Conservation (phyloP, 352 stramenopile genomes). For the Pythium utonaiense region DNA sequence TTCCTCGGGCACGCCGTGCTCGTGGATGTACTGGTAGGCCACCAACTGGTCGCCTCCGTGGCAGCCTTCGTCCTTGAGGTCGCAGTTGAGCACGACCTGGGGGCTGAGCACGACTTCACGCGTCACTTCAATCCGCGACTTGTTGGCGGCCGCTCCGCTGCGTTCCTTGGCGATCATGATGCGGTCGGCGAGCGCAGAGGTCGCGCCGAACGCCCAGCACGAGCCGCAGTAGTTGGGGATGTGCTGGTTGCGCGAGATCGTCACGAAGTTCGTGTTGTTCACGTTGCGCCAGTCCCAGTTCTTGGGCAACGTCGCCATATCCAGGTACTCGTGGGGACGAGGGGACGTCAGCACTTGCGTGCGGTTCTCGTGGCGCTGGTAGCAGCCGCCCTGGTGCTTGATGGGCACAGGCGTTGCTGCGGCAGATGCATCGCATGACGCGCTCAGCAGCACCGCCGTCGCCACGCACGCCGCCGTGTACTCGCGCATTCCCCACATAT, state of each 20-base stretch:
- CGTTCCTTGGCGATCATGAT: constrained; percentile 81
- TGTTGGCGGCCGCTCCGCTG: constrained; percentile 21
- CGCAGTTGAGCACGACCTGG: constrained; percentile 88
- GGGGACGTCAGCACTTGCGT: constrained; percentile 58
- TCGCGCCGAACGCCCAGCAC: constrained; percentile 86
- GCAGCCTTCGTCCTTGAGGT: constrained; percentile 85
- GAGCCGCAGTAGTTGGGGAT: constrained; percentile 88
- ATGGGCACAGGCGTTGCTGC: neutral
- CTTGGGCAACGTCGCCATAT: constrained; percentile 77
- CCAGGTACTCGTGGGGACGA: constrained; percentile 65
- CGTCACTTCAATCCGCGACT: constrained; percentile 58
- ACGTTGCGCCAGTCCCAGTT: constrained; percentile 92
- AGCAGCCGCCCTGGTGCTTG: constrained; percentile 40
- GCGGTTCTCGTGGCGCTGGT: constrained; percentile 68
- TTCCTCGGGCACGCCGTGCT: constrained; percentile 93
- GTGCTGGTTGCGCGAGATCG: constrained; percentile 83
- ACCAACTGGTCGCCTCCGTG: constrained; percentile 90
- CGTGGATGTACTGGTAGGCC: constrained; percentile 91
- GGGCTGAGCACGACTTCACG: constrained; percentile 80
- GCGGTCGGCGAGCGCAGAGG: constrained; percentile 83
- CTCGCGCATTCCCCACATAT: neutral
- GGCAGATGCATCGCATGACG: neutral
- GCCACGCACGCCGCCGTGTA: neutral
- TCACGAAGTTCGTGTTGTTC: constrained; percentile 81
- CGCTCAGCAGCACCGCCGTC: neutral